Base-by-base conservation (phyloP, 176 grass and related monocot species). In the Triticum turgidum region DNA sequence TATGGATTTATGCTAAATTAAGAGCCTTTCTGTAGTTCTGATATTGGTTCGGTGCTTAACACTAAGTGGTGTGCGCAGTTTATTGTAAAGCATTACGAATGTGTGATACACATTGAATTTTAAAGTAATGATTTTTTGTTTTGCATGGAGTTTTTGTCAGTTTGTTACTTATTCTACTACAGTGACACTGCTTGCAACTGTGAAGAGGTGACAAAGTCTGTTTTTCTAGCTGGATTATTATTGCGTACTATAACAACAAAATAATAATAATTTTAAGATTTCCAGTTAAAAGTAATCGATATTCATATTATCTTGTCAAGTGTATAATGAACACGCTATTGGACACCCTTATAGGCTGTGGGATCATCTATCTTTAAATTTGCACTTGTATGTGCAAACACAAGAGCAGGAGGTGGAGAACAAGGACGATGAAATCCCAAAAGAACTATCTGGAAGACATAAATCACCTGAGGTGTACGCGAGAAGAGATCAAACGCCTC, bases 341-440 rank as follows among this genome's bases (percentile, higher is more conserved):
- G 44, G 61, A 76, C 47, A 3, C 15, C 65, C 68, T 78, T 88
- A 54, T 80, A 97, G 95, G 95, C 80, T 97, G 81, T 97, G 92
- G 92, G 90, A 94, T 80, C 90, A 97, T 93, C 89, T 97, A 65
- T 94, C 92, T 83, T 68, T 84, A 52, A 89, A 97, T 84, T 86
- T 87, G 62, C 79, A 86, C 83, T 80, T 91, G 21, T 97, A 97
- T 86, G 81, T 89, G 76, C 82, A 86, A 84, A 58, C 62, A 59
- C 81, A 92, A 76, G 80, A 84, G 59, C 11, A 27, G 11, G 72
- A 87, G 83, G 63, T 82, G 69, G 83, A 87, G 47, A 71, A 54
- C 64, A 88, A 80, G 42, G 82, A 72, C 81, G 80, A 80, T 78
- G 80, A 70, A 27, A 61, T 24, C 22, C 63, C 80, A 38, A 93